A percentile compares a stretch with the other conserved stretches of the same genome.
Conservation (phyloP, 1,284 basidiomycete genomes). For the Austroboletus niveus region DNA sequence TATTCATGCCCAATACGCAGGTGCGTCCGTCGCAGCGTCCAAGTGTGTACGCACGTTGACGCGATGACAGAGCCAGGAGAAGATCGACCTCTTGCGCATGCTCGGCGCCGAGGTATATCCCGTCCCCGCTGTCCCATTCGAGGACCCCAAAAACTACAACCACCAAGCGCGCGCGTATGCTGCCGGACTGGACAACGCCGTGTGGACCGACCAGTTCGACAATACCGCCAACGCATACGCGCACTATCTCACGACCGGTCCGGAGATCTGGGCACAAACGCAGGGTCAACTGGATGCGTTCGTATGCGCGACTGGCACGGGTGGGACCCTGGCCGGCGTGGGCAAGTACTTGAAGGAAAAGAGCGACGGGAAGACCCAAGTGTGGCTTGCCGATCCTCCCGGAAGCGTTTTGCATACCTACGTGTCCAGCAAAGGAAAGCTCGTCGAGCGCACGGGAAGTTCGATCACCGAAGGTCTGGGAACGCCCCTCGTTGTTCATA, state of each 20-base stretch:
- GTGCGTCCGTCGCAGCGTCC: conserved; percentile 34
- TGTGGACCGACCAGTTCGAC: conserved; percentile 99
- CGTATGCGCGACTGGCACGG: conserved; percentile 92
- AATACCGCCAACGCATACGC: conserved; percentile 88
- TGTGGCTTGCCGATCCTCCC: conserved; percentile 96
- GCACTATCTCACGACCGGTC: conserved; percentile 91
- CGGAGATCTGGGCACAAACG: conserved; percentile 96
- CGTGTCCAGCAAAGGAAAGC: conserved; percentile 77
- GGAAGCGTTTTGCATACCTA: conserved; percentile 92
- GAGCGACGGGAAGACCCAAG: conserved; percentile 78
- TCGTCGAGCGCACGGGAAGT: conserved; percentile 80
- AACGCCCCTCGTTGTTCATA: not conserved
- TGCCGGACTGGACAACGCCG: conserved; percentile 78
- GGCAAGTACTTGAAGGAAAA: conserved; percentile 87
- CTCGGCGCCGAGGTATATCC: conserved; percentile 95
- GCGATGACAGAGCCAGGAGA: conserved; percentile 79
- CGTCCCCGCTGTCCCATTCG: conserved; percentile 95
- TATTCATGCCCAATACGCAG: conserved; percentile 98
- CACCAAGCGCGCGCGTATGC: conserved; percentile 95
- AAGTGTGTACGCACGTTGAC: not conserved
- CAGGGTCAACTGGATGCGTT: conserved; percentile 84
- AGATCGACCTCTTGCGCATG: conserved; percentile 97
- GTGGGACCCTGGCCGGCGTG: conserved; percentile 91
- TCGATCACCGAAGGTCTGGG: conserved; percentile 94
- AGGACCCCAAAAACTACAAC: conserved; percentile 97